Evolutionary conservation across 2,329 filamentous ascomycete genomes (phyloP), one percentile per base, ranked within the genome.

Genomic region (Coniella lustricola): DNA sequence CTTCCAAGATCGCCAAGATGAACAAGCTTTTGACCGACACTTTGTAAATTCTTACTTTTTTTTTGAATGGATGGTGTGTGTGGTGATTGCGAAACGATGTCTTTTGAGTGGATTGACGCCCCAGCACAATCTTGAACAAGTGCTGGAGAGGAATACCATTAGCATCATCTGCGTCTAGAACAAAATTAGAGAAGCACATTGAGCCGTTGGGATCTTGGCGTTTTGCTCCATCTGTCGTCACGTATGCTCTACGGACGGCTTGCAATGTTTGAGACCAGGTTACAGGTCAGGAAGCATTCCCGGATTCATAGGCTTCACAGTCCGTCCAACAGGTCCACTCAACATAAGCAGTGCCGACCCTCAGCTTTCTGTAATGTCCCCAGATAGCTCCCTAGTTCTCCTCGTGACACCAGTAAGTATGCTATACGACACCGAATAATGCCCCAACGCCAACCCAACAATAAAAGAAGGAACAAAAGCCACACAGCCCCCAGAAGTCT

Each of bases 1-100:
- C 91, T 43, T 78, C 87, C 68, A 94, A 91, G 81, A 85, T 98
- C 72, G 81, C 87, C 69, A 95, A 90, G 83, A 88, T 98, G 82
- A 98, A 98, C 88, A 98, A 97, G 85, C 84, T 95, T 69, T 86
- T 98, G 67, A 90, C 81, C 61, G 93, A 98, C 74, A 80, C 85
- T 71, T 78, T 98, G 87, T 98, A 95, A 90, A 59, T 62, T 63
- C 59, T 59, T 14, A 4, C 57, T 16, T 14, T 44, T 44, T 40
- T n/a, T n/a, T n/a, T n/a, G n/a, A n/a, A n/a, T n/a, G n/a, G n/a
- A n/a, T n/a, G n/a, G 43, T 49, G 21, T 40, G 43, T 32, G 33
- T 32, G 40, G 22, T 12, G 25, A 32, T 20, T 38, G 20, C 38
- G 47, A 12, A 14, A 17, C 25, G 33, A 32, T 21, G 17, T n/a